A percentile compares a stretch with the other conserved stretches of the same genome.
Conservation (phyloP, 352 stramenopile species). For the Phytophthora uliginosa region DNA sequence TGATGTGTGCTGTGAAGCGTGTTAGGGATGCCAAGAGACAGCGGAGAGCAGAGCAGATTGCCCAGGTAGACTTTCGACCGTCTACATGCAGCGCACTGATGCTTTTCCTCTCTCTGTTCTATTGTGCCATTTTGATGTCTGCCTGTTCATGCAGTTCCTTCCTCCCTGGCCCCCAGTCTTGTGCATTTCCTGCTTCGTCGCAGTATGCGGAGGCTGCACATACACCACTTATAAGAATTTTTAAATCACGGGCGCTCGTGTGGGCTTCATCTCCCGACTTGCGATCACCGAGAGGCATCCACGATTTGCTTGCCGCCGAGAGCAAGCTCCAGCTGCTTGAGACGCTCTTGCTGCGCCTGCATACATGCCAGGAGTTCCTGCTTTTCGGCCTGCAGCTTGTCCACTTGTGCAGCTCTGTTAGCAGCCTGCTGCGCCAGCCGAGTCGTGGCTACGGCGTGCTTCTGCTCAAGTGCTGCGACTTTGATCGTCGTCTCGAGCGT, state of each 20-base stretch:
- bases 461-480: conserved; percentile 59
- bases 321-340: conserved; percentile 65
- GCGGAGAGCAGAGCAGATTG: conserved; percentile 30
- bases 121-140: conserved; percentile 43
- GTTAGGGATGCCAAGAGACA: conserved; percentile 29
- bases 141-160: conserved; percentile 30
- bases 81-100: conserved; percentile 37
- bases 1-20: conserved; percentile 36
- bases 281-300: conserved; percentile 39
- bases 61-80: conserved; percentile 40
- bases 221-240: conserved; percentile 30
- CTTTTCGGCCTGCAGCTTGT: conserved; percentile 61
- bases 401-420: conserved; percentile 43
- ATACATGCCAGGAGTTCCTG: conserved; percentile 49
- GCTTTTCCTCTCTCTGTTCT: conserved; percentile 39
- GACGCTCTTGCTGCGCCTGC: conserved; percentile 50
- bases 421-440: conserved; percentile 47
- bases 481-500: conserved; percentile 56
- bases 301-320: conserved; percentile 54
- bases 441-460: conserved; percentile 52
- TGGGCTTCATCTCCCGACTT: conserved; percentile 32
- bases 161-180: conserved; percentile 15
- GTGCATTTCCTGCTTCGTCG: conserved; percentile 36
- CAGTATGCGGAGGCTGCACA: conserved; percentile 35
- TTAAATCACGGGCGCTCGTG: conserved; percentile 18